Percentiles rank a stretch among this genome's conserved stretches.
Conservation (phyloP, 305 asterid genomes). For the Plantago coronopus region DNA sequence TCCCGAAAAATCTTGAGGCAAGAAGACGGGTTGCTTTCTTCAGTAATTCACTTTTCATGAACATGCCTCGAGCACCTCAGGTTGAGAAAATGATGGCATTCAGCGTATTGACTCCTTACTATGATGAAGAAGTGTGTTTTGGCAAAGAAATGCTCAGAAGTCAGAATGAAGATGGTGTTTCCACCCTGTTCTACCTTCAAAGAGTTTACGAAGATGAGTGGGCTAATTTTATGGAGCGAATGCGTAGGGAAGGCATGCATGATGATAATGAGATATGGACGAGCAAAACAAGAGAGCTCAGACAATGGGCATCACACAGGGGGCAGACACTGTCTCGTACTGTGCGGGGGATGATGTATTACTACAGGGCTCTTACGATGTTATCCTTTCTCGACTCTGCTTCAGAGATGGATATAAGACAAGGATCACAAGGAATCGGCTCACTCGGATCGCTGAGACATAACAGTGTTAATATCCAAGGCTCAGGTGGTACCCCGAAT, state of each 20-base stretch:
- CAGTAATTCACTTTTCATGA: conserved; percentile 88
- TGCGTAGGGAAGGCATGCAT: conserved; percentile 75
- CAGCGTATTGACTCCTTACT: conserved; percentile 95
- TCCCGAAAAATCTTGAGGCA: conserved; percentile 77
- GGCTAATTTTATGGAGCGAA: conserved; percentile 81
- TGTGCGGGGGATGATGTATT: conserved; percentile 97
- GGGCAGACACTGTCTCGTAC: conserved; percentile 95
- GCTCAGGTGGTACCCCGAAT: conserved; percentile 25
- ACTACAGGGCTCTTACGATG: conserved; percentile 87
- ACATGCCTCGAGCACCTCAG: conserved; percentile 90
- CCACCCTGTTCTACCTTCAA: conserved; percentile 86
- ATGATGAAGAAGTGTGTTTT: conserved; percentile 82
- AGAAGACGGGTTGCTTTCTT: conserved; percentile 81
- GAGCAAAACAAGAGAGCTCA: conserved; percentile 58
- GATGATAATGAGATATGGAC: conserved; percentile 68
- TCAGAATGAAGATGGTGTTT: conserved; percentile 82
- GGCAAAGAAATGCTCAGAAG: conserved; percentile 78
- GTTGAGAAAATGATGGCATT: conserved; percentile 95
- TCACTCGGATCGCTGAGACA: conserved; percentile 44
- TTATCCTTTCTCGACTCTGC: conserved; percentile 89
- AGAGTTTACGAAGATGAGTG: conserved; percentile 87
- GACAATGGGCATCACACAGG: conserved; percentile 93
- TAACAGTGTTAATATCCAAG: conserved; percentile 31
- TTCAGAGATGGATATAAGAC: conserved; percentile 77
- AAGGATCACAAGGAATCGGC: conserved; percentile 55